Percentiles rank a stretch among this genome's conserved stretches.
These are phyloP conservation scores for Bacterosira constricta DNA, from an alignment of 108 stramenopile species.

Conservation along the genomic window DNA sequence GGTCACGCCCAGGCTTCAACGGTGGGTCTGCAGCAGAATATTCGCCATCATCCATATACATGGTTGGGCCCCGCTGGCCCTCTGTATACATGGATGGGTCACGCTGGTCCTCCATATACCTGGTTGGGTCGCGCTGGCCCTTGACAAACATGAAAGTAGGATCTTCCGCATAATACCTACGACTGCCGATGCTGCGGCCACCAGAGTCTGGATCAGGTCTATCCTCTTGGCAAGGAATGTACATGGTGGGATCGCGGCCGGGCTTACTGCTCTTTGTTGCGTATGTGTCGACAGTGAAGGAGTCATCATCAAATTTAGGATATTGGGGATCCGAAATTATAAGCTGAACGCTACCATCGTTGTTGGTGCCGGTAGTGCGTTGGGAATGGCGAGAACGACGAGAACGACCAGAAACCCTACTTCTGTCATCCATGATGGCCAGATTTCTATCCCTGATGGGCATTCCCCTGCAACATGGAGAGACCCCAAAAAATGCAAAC, in stretches of 20 bases:
- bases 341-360: too few species aligned
- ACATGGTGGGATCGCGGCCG: constrained; percentile 8
- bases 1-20: neutral
- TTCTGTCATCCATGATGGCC: neutral
- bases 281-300: neutral
- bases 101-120: neutral
- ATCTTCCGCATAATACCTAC: neutral
- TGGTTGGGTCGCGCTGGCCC: neutral
- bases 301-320: neutral
- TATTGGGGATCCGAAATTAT: too few species aligned
- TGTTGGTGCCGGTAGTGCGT: neutral
- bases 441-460: neutral
- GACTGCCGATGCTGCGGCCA: neutral
- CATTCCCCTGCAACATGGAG: too few species aligned
- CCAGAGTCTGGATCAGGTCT: constrained; percentile 4
- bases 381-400: neutral
- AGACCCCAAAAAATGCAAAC: too few species aligned
- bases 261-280: neutral
- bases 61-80: neutral
- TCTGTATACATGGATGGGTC: neutral
- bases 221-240: constrained; percentile 8
- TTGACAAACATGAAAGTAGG: too few species aligned
- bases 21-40: neutral
- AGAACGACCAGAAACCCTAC: neutral
- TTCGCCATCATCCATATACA: neutral